phyloP scores from a whole-genome alignment of 306 rosid genomes.

The Cucumis hystrix region DNA sequence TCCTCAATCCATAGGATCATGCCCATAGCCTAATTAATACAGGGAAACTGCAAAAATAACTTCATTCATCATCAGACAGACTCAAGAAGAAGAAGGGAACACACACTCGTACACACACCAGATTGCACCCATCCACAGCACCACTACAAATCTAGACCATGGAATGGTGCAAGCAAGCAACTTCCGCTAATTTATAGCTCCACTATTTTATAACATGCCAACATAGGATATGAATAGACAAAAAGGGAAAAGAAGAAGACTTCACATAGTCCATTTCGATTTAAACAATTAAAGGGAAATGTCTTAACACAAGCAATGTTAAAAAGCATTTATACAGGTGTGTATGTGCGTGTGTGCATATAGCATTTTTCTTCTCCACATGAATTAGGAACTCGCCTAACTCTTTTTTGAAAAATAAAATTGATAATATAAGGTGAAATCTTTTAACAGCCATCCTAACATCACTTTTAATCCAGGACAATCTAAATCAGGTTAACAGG shows the following conservation, averaged over 20 bases:
- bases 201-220: background rate
- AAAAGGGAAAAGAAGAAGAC: background rate
- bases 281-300: background rate
- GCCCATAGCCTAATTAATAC: background rate
- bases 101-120: background rate
- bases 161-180: background rate
- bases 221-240: background rate
- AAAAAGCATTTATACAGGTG: background rate
- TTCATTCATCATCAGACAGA: background rate
- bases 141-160: background rate
- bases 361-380: background rate
- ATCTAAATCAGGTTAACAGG: background rate
- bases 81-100: background rate
- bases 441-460: background rate
- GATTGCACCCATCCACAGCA: background rate
- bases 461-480: background rate
- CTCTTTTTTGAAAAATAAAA: background rate
- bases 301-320: background rate
- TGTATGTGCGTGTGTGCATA: too few species aligned
- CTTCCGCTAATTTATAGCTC: background rate
- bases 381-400: background rate
- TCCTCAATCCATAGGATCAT: background rate
- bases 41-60: background rate
- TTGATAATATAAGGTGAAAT: background rate
- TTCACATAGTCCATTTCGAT: background rate